A percentile compares a stretch with the other conserved stretches of the same genome.
phyloP scores from a whole-genome alignment of 257 asterid species.

The Leptodermis oblonga region DNA sequence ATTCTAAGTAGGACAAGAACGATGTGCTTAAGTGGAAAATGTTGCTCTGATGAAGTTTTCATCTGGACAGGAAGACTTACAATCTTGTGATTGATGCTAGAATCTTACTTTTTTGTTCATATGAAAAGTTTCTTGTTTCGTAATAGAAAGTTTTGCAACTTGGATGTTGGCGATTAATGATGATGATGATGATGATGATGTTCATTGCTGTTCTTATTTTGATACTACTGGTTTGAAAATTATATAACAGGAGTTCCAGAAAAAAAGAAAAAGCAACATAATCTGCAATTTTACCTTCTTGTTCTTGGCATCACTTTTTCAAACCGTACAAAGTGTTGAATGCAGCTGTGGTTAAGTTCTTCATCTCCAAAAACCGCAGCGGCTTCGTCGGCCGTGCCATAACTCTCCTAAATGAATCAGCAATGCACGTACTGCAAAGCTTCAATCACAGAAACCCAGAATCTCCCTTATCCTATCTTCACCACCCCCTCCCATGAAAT shows the following conservation, averaged over 20 bases:
- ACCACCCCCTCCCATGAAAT: slow-evolving; percentile 26
- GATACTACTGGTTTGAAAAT: too few species aligned
- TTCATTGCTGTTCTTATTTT: too few species aligned
- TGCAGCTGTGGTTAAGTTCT: slow-evolving; percentile 12
- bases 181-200: too few species aligned
- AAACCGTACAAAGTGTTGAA: slow-evolving; percentile 22
- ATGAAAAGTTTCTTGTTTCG: neutral
- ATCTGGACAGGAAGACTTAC: neutral
- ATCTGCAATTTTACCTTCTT: too few species aligned
- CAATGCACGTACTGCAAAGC: slow-evolving; percentile 25
- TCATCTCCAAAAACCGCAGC: slow-evolving; percentile 23
- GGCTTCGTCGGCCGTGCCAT: slow-evolving; percentile 24
- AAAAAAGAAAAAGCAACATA: too few species aligned
- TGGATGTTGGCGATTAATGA: too few species aligned
- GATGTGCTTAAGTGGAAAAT: neutral
- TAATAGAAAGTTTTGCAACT: too few species aligned
- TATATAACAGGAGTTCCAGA: too few species aligned
- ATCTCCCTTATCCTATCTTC: slow-evolving; percentile 38
- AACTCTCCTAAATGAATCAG: slow-evolving; percentile 21
- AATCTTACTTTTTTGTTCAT: neutral
- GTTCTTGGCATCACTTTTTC: too few species aligned
- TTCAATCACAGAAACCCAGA: slow-evolving; percentile 31
- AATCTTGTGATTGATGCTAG: neutral
- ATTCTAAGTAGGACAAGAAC: neutral
- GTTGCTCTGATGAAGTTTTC: neutral